A percentile compares a stretch with the other conserved stretches of the same genome.
These are phyloP conservation scores for Arthrinium phaeospermum DNA, from an alignment of 2,329 filamentous ascomycete species.

Conservation along the genomic window DNA sequence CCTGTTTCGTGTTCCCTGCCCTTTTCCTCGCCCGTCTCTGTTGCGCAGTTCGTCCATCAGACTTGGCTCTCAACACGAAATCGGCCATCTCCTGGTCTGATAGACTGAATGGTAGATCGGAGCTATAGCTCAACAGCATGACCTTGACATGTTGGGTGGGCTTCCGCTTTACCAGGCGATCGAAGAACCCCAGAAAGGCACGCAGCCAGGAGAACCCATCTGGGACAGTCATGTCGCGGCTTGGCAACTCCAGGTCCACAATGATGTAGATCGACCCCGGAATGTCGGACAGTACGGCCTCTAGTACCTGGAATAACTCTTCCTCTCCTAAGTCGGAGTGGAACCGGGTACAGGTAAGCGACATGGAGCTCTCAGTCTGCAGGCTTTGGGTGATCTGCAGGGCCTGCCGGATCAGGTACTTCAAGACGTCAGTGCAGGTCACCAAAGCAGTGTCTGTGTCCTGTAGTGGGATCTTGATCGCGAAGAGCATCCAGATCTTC, in stretches of 20 bases:
- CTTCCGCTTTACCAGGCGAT: neutral
- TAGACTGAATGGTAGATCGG: neutral
- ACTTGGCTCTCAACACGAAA: neutral
- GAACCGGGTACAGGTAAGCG: neutral
- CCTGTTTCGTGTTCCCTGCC: neutral
- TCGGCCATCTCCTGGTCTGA: neutral
- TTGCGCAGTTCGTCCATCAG: neutral
- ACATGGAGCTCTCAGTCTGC: neutral
- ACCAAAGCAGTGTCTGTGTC: neutral
- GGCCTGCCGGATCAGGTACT: neutral
- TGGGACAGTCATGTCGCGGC: neutral
- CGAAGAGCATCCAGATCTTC: neutral
- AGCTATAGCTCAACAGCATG: neutral
- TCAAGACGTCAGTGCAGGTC: neutral
- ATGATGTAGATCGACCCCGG: neutral
- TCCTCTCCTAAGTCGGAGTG: neutral
- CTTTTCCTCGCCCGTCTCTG: neutral
- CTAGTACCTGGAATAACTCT: neutral
- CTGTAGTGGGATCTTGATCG: neutral
- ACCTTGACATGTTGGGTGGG: neutral
- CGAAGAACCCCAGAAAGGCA: neutral
- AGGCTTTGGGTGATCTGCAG: neutral
- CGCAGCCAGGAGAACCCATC: neutral
- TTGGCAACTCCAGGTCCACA: neutral
- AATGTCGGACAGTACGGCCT: neutral